Conservation (phyloP, 805 yeast genomes). For the Limtongozyma cylindracea region DNA sequence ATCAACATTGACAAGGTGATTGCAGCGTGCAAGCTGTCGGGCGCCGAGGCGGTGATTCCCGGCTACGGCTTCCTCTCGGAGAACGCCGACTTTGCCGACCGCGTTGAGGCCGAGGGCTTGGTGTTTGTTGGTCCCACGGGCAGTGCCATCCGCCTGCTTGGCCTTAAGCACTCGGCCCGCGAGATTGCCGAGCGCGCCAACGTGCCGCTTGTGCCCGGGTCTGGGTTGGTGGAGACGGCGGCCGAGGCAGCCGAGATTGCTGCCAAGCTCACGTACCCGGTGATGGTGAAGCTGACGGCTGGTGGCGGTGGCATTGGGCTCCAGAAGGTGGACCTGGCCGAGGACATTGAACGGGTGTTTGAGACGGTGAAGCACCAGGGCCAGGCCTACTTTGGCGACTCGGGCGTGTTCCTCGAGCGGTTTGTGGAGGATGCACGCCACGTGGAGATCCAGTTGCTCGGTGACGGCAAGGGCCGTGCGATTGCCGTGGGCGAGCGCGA, state of each 20-base stretch:
- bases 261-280: conserved; percentile 54
- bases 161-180: conserved; percentile 91
- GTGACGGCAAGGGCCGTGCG: conserved; percentile 86
- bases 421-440: conserved; percentile 91
- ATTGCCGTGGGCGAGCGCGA: conserved; percentile 93
- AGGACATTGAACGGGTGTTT: conserved; percentile 64
- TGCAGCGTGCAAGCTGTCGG: conserved; percentile 58
- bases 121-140: conserved; percentile 95
- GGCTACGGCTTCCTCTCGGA: conserved; percentile 95
- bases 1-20: conserved; percentile 67
- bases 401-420: conserved; percentile 87
- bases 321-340: conserved; percentile 71
- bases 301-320: conserved; percentile 99
- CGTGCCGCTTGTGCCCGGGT: conserved; percentile 96
- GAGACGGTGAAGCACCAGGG: conserved; percentile 90
- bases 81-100: conserved; percentile 87
- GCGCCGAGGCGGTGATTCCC: conserved; percentile 90
- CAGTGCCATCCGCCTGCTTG: conserved; percentile 72
- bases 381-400: conserved; percentile 73
- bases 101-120: conserved; percentile 61
- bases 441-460: conserved; percentile 90
- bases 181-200: conserved; percentile 79
- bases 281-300: conserved; percentile 93
- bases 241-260: conserved; percentile 62
- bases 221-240: conserved; percentile 50